Evolutionary conservation across 257 asterid genomes (phyloP).

Genomic region (Solanum habrochaites): DNA sequence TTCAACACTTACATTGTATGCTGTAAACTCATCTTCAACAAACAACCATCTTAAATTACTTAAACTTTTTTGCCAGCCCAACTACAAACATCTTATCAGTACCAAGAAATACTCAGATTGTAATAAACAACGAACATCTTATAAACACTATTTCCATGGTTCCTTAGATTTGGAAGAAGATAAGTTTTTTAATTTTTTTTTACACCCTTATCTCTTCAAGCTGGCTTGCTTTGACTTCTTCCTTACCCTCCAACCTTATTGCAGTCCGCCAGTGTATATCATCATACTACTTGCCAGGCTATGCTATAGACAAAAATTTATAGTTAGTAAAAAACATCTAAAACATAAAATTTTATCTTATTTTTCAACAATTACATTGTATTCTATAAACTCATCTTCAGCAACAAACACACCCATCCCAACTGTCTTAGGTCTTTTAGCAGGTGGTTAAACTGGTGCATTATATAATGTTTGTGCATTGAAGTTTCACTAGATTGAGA

Average conservation of each 20-base stretch:
- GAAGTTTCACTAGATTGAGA: too few relatives aligned
- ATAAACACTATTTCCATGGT: background rate
- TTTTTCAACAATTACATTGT: background rate
- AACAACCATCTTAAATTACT: background rate
- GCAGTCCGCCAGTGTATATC: too few relatives aligned
- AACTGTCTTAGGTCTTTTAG: background rate
- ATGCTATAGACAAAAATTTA: background rate
- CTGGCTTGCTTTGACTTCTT: background rate
- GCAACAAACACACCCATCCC: background rate
- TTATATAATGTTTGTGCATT: too few relatives aligned
- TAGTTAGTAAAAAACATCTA: background rate
- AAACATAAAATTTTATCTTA: background rate
- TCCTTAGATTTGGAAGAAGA: background rate
- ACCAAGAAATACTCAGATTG: background rate
- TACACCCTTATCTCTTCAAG: background rate
- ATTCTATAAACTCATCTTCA: background rate
- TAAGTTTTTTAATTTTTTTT: too few relatives aligned
- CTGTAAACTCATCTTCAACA: background rate
- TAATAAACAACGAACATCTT: background rate
- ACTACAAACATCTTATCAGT: background rate
- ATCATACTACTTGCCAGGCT: background rate
- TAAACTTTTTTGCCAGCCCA: background rate
- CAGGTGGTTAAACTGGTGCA: background rate
- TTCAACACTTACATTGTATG: background rate
- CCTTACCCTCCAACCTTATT: background rate